Conservation (phyloP, 2,329 filamentous ascomycete species). For the Ascomycota sp. region DNA sequence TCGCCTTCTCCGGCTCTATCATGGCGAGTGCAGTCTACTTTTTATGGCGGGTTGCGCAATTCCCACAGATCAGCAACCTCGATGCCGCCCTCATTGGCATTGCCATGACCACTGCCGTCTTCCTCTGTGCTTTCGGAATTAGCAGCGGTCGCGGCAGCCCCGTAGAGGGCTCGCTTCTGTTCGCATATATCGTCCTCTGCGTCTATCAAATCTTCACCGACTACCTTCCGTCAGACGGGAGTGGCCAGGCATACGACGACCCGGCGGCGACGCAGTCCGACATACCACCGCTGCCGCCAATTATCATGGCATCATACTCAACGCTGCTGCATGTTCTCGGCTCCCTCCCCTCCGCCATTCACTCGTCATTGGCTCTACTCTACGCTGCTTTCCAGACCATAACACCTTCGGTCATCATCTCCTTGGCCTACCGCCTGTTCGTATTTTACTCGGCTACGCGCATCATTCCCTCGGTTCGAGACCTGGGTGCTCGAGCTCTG, state of each 20-base stretch:
- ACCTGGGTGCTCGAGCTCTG: conserved; percentile 61
- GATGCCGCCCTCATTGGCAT: conserved; percentile 85
- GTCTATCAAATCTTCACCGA: conserved; percentile 99
- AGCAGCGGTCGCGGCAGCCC: conserved; percentile 84
- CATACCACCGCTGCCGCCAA: conserved; percentile 84
- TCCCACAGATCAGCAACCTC: conserved; percentile 77
- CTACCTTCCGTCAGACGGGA: conserved; percentile 61
- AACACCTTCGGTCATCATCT: conserved; percentile 87
- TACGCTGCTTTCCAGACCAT: conserved; percentile 86
- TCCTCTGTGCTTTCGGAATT: conserved; percentile 83
- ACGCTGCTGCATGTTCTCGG: conserved; percentile 69
- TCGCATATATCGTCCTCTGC: conserved; percentile 93
- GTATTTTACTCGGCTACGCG: conserved; percentile 89
- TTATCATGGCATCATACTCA: conserved; percentile 96
- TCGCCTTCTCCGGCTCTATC: conserved; percentile 71
- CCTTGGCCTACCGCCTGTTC: conserved; percentile 74
- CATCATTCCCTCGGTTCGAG: conserved; percentile 82
- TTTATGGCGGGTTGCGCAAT: conserved; percentile 80
- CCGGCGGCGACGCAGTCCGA: conserved; percentile 44
- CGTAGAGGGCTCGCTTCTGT: conserved; percentile 81
- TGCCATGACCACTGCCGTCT: conserved; percentile 76
- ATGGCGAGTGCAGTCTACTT: conserved; percentile 92
- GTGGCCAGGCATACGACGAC: conserved; percentile 27
- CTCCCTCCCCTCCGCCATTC: conserved; percentile 60
- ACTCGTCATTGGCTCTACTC: conserved; percentile 66